Conservation (phyloP, 495 filamentous ascomycete genomes). For the Hypoxylon trugodes region DNA sequence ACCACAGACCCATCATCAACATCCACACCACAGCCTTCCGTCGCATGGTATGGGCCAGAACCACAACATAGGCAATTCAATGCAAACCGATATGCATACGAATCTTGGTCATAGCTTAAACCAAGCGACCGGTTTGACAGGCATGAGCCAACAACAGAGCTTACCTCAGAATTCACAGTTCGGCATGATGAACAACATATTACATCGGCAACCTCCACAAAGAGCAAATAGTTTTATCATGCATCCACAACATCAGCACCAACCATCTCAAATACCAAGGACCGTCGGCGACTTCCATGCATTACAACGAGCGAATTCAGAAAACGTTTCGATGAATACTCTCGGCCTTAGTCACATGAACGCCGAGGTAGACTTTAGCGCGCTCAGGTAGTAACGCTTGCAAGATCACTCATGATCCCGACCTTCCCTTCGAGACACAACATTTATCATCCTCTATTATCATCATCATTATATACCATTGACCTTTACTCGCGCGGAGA, state of each 20-base stretch:
- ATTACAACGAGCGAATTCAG: conserved; percentile 53
- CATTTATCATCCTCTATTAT: neutral
- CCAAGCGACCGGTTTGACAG: conserved; percentile 28
- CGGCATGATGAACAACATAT: conserved; percentile 44
- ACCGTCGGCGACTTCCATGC: conserved; percentile 59
- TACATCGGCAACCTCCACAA: conserved; percentile 51
- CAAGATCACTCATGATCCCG: neutral
- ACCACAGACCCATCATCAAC: conserved; percentile 48
- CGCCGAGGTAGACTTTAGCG: conserved; percentile 45
- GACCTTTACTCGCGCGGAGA: conserved; percentile 7
- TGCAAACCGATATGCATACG: conserved; percentile 45
- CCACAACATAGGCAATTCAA: conserved; percentile 46
- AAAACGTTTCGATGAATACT: conserved; percentile 48
- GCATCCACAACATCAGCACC: conserved; percentile 38
- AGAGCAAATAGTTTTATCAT: conserved; percentile 53
- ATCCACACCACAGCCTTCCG: conserved; percentile 45
- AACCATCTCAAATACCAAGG: conserved; percentile 43
- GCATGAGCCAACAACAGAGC: conserved; percentile 37
- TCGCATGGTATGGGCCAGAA: conserved; percentile 47
- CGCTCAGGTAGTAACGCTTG: conserved; percentile 27
- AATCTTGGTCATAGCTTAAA: conserved; percentile 42
- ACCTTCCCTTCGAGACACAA: neutral
- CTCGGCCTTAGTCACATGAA: conserved; percentile 45
- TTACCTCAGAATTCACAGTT: conserved; percentile 34
- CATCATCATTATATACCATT: conserved; percentile 16